Conservation (phyloP, 2,329 filamentous ascomycete genomes). For the Diaporthe aspalathi region DNA sequence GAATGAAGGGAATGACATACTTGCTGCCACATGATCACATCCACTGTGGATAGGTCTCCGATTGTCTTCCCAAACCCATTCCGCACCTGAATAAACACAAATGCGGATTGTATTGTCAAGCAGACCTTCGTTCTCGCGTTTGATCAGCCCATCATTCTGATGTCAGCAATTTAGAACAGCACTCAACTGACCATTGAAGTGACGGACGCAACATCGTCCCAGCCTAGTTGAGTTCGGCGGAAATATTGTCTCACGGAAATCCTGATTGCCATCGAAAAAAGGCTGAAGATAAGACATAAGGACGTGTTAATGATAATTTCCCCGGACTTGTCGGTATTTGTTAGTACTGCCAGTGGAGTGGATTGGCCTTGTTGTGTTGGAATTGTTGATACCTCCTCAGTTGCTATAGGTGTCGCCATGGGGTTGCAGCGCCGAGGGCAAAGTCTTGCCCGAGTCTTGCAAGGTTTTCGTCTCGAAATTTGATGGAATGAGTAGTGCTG, state of each 20-base stretch:
- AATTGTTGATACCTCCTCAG: not conserved
- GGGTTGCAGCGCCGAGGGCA: not conserved
- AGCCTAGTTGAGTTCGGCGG: constrained; percentile 44
- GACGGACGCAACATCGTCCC: constrained; percentile 50
- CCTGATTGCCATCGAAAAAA: constrained; percentile 53
- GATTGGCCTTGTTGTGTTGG: constrained; percentile 36
- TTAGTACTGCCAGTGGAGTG: constrained; percentile 51
- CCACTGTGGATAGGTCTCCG: constrained; percentile 41
- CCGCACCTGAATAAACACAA: constrained; percentile 52
- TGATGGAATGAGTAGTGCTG: not conserved
- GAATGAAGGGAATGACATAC: constrained; percentile 42
- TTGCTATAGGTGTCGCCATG: constrained; percentile 38
- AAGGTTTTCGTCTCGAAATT: not conserved
- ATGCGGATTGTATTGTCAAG: constrained; percentile 50
- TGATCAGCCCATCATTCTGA: not conserved
- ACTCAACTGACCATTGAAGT: constrained; percentile 44
- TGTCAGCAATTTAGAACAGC: not conserved
- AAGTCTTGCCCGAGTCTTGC: not conserved
- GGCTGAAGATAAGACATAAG: constrained; percentile 51
- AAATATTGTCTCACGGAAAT: constrained; percentile 52
- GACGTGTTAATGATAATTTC: constrained; percentile 54
- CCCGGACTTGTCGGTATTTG: constrained; percentile 52
- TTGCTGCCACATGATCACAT: constrained; percentile 49
- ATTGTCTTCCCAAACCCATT: constrained; percentile 53
- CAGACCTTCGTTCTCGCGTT: constrained; percentile 44